Evolutionary conservation across 495 filamentous ascomycete species (phyloP), one percentile per base, ranked within the genome.

Genomic region (Tuber umbilicatum): DNA sequence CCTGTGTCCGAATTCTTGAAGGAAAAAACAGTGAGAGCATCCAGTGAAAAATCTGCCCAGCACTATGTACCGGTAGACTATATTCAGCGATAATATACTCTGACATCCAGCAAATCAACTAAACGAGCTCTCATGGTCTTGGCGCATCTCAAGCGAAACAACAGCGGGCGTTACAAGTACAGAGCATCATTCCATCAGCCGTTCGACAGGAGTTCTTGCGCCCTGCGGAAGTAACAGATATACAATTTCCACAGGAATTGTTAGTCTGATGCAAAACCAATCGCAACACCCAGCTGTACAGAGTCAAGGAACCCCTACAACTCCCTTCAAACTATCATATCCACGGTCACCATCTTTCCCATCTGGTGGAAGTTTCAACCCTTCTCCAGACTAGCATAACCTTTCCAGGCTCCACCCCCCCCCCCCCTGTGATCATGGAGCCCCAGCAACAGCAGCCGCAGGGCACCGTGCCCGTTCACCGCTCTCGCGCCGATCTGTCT

Each of bases 401-500:
- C 45, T 37, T 60, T 69, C 41, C 69, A 67, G 39, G 45, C 47
- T 23, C 67, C 75, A 68, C 74, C 16, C 31, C 72, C 37, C 40
- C n/a, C 55, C 19, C 73, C 73, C 69, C 71, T 55, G 38, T 14
- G 41, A 47, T 70, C 39, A 79, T 79, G 78, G 76, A 79, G 72
- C 69, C 75, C 73, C 76, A 79, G 74, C 76, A 74, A 17, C 77
- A 79, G 39, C 74, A 76, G 27, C 75, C 69, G 45, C 73, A 70
- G 55, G 55, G 7, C 74, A 75, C 45, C 70, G 60, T 47, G 76
- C 72, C 78, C 69, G 64, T 73, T 68, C 78, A 80, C 73, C 78
- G 76, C 70, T 79, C 76, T n/a, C 74, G 42, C 67, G 78, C 76
- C 35, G 77, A 79, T 41, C 77, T 79, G 35, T 79, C 78, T 41